phyloP scores from a whole-genome alignment of 1,284 basidiomycete species.

The Pseudozyma flocculosa region DNA sequence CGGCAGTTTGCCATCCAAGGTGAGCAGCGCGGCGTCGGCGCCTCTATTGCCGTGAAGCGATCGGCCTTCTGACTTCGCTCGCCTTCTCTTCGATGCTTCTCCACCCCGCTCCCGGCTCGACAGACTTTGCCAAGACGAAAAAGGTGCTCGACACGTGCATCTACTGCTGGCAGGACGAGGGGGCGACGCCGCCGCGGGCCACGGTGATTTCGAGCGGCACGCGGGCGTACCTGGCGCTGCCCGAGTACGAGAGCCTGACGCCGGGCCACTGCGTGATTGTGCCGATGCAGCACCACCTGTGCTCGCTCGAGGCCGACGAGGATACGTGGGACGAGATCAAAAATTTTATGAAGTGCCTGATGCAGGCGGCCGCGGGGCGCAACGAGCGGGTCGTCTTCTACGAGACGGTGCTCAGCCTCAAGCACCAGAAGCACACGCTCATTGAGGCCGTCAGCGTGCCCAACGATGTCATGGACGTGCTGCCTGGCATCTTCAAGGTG shows the following conservation, averaged over 20 bases:
- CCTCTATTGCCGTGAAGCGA: too few relatives aligned
- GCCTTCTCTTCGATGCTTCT: too few relatives aligned
- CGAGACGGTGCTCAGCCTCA: conserved; percentile 83
- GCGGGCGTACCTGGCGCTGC: conserved; percentile 82
- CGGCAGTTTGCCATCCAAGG: conserved; percentile 88
- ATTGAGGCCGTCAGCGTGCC: conserved; percentile 89
- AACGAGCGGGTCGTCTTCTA: conserved; percentile 89
- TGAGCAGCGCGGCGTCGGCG: conserved; percentile 8
- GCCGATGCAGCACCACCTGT: conserved; percentile 82
- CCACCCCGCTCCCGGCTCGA: background rate
- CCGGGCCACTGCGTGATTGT: conserved; percentile 90
- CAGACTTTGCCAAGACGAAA: conserved; percentile 92
- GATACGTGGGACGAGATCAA: conserved; percentile 76
- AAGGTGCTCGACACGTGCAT: conserved; percentile 80
- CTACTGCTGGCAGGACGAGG: conserved; percentile 59
- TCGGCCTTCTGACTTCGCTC: too few relatives aligned
- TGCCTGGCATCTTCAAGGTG: conserved; percentile 91
- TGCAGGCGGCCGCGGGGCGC: conserved; percentile 80
- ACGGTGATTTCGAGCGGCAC: conserved; percentile 88
- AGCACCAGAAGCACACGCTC: conserved; percentile 82
- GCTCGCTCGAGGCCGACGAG: conserved; percentile 89
- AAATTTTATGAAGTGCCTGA: conserved; percentile 99
- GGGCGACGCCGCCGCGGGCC: conserved; percentile 70
- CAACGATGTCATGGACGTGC: conserved; percentile 75
- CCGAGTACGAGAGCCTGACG: conserved; percentile 79